Evolutionary conservation across 768 basidiomycete genomes (phyloP).

Genomic region (Tricholoma hemisulphureum): DNA sequence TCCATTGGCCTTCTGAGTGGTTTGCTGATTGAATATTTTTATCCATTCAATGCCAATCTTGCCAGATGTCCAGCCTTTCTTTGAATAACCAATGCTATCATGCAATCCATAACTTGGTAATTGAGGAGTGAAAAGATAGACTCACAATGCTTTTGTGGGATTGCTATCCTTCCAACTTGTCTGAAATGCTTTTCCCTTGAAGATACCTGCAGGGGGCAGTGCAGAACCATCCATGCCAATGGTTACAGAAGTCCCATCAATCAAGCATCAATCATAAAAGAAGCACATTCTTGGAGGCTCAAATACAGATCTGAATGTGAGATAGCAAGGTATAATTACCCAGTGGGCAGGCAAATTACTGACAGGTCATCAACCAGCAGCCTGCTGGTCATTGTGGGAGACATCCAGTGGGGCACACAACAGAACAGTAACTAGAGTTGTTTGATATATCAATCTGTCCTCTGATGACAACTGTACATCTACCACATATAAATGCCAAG

Average conservation of each 20-base stretch:
- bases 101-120: background rate
- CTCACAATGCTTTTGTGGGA: constrained; percentile 31
- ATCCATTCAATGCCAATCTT: constrained; percentile 24
- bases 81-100: constrained; percentile 21
- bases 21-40: constrained; percentile 31
- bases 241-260: constrained; percentile 12
- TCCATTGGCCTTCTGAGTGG: constrained; percentile 31
- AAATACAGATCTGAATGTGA: background rate
- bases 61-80: constrained; percentile 32
- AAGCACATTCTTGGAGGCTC: background rate
- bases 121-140: background rate
- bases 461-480: background rate
- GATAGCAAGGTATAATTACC: background rate
- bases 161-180: constrained; percentile 35
- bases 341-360: background rate
- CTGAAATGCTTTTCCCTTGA: constrained; percentile 33
- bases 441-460: background rate
- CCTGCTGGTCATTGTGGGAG: background rate
- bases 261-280: background rate
- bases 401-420: background rate
- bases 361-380: background rate
- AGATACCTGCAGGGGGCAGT: constrained; percentile 32
- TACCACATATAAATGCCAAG: background rate
- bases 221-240: constrained; percentile 32
- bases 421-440: background rate